Percentiles rank a stretch among this genome's conserved stretches.
Conservation (phyloP, 352 stramenopile species). For the Phytophthora crassamura region DNA sequence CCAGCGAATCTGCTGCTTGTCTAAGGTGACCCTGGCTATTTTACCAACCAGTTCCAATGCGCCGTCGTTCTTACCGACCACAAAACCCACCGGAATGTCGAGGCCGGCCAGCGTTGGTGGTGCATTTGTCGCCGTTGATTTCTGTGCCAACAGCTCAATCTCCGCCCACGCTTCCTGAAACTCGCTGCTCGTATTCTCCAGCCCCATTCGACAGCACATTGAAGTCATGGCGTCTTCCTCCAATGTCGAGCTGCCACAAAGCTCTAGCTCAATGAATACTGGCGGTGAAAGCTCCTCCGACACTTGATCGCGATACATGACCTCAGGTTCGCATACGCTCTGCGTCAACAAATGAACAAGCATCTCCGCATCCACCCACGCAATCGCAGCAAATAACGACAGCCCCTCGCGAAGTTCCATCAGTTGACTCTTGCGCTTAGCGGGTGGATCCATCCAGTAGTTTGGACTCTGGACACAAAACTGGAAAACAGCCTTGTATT, state of each 20-base stretch:
- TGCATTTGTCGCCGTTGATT: background rate
- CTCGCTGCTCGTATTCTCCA: background rate
- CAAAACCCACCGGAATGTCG: background rate
- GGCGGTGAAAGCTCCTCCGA: background rate
- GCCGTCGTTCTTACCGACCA: background rate
- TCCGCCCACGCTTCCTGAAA: background rate
- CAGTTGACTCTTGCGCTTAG: background rate
- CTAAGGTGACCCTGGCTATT: background rate
- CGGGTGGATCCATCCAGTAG: background rate
- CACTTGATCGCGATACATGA: background rate
- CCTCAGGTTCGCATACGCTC: background rate
- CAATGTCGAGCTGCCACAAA: background rate
- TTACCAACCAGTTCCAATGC: background rate
- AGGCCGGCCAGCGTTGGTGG: too few species aligned
- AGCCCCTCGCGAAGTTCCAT: background rate
- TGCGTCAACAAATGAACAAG: background rate
- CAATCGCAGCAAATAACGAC: background rate
- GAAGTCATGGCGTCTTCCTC: background rate
- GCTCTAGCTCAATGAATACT: background rate
- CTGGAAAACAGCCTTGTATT: background rate
- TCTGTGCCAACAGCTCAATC: background rate
- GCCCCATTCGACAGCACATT: conserved; percentile 1
- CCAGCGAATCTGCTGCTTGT: background rate
- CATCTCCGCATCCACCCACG: background rate
- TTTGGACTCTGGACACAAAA: background rate